Evolutionary conservation across 192 early-diverging fungal genomes (phyloP), one percentile per base, ranked within the genome.

Genomic region (Coemansia sp.): DNA sequence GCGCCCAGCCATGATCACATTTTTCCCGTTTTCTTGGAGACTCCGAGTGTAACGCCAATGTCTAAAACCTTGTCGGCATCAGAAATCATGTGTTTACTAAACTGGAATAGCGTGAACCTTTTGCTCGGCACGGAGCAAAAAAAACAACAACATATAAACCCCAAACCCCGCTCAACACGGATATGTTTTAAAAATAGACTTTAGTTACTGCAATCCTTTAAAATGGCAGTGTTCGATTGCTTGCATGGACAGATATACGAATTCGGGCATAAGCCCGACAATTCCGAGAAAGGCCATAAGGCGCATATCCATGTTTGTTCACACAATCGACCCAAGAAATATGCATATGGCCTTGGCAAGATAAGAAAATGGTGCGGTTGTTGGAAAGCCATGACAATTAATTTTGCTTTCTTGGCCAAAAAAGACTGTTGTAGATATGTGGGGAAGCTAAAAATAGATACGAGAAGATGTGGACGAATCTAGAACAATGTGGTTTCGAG

Each of bases 361-460:
- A 58, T 58, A 36, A 36, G 56, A 36, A 58, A 13, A 32, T 58
- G 39, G 37, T 26, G 22, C 39, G 16, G 16, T 11, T 15, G 46
- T 15, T 47, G 46, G 16, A 58, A 58, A 58, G 39, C 16, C 32
- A 41, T 39, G 56, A 36, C 32, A 21, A n/a, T 39, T 21, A 58
- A 18, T 0, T 13, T 58, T 13, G 36, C 21, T 21, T 56, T 36
- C 16, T 41, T 41, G 32, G 16, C 56, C 56, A 39, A 36, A 58
- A 40, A 8, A 58, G 39, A 52, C 8, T 6, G 56, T 13, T 41
- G 36, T 40, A 21, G 39, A 58, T 58, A 58, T n/a, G 56, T 41
- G 56, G 16, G 49, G 16, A 18, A 39, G 19, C 65, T 67, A 67
- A 48, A 47, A 49, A 67, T 67, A 67, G 65, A 48, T 47, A 16